phyloP scores from a whole-genome alignment of 805 yeast species.

The Starmera amethionina region DNA sequence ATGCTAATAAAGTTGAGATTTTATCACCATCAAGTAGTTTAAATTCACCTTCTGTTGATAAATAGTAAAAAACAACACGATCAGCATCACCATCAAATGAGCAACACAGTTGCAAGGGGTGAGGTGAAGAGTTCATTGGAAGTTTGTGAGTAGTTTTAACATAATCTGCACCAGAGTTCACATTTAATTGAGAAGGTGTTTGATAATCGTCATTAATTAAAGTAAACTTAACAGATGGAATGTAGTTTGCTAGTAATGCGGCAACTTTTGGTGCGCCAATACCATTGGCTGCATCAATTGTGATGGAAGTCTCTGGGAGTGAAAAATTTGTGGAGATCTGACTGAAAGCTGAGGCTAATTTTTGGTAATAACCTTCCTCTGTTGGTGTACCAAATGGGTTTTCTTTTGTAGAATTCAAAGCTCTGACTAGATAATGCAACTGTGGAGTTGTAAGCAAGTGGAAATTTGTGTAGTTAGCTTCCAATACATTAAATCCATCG shows the following conservation, averaged over 20 bases:
- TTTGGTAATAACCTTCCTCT: conserved; percentile 61
- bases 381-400: conserved; percentile 47
- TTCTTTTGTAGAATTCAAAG: conserved; percentile 46
- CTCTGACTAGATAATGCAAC: conserved; percentile 76
- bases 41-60: conserved; percentile 29
- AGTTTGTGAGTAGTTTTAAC: conserved; percentile 82
- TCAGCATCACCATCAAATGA: conserved; percentile 98
- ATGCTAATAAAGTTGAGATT: conserved; percentile 77
- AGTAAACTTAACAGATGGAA: conserved; percentile 24
- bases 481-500: conserved; percentile 48
- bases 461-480: conserved; percentile 39
- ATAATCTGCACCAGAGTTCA: conserved; percentile 87
- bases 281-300: conserved; percentile 94
- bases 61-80: conserved; percentile 74
- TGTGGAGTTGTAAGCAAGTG: conserved; percentile 89
- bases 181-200: conserved; percentile 54
- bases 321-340: conserved; percentile 26
- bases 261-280: conserved; percentile 76
- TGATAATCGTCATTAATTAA: conserved; percentile 47
- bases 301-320: conserved; percentile 30
- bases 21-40: conserved; percentile 84
- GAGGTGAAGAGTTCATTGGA: conserved; percentile 50
- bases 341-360: conserved; percentile 46
- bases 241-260: conserved; percentile 32
- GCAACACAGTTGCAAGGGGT: conserved; percentile 46